Conservation (phyloP, 768 basidiomycete genomes). For the Nidularia pulvinata region DNA sequence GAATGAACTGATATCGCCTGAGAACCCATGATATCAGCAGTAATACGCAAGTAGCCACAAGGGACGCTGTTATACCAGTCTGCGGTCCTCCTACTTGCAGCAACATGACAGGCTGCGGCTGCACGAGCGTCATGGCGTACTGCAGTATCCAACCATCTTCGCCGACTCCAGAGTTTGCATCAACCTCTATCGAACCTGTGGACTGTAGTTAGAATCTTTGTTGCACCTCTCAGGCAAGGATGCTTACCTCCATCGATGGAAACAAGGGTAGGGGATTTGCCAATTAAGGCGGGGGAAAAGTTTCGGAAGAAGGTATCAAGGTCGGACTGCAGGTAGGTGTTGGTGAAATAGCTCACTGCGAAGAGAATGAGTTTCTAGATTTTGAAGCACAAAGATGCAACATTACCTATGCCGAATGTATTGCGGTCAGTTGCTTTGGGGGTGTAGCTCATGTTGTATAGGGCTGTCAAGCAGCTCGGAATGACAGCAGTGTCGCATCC, state of each 20-base stretch:
- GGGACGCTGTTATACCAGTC: slow-evolving; percentile 10
- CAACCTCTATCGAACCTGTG: slow-evolving; percentile 13
- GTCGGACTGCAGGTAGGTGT: slow-evolving; percentile 38
- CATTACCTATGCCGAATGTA: slow-evolving; percentile 26
- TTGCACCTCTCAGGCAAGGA: neutral
- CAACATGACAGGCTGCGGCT: slow-evolving; percentile 24
- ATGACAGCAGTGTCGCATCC: slow-evolving; percentile 21
- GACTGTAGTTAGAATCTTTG: neutral
- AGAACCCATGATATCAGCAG: neutral
- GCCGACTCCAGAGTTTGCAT: slow-evolving; percentile 21
- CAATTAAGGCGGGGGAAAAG: slow-evolving; percentile 36
- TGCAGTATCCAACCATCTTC: slow-evolving; percentile 45
- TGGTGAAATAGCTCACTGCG: slow-evolving; percentile 40
- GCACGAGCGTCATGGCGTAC: slow-evolving; percentile 39
- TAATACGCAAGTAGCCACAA: neutral
- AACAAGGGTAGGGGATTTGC: slow-evolving; percentile 33
- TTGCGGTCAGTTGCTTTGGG: slow-evolving; percentile 23
- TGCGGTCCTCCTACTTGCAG: slow-evolving; percentile 26
- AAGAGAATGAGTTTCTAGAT: neutral
- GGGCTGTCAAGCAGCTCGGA: slow-evolving; percentile 24
- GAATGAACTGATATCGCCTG: slow-evolving; percentile 12
- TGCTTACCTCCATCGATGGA: slow-evolving; percentile 43
- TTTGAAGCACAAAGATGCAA: neutral
- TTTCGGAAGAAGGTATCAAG: slow-evolving; percentile 39
- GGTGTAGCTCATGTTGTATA: slow-evolving; percentile 31